Percentiles rank a stretch among this genome's conserved stretches.
These are phyloP conservation scores for Cucumis sativus DNA, from an alignment of 306 rosid species.

Conservation along the genomic window DNA sequence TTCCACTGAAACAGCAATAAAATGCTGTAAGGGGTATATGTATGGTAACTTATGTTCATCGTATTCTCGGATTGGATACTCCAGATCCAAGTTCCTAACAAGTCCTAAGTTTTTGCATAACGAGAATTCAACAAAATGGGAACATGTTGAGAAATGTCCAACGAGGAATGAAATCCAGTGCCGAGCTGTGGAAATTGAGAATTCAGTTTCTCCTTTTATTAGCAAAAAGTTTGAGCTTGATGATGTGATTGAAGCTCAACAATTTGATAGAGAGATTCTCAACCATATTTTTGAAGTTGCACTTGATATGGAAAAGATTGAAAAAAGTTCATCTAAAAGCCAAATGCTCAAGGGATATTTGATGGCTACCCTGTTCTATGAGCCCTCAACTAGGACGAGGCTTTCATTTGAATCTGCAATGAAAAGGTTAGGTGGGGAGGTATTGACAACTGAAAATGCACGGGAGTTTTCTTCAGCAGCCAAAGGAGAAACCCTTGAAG, in stretches of 20 bases:
- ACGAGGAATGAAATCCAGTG: slow-evolving; percentile 19
- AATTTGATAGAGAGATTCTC: slow-evolving; percentile 60
- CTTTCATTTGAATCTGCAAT: slow-evolving; percentile 94
- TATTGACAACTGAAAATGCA: slow-evolving; percentile 86
- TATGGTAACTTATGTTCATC: slow-evolving; percentile 6
- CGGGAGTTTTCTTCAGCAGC: slow-evolving; percentile 88
- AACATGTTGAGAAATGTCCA: slow-evolving; percentile 2
- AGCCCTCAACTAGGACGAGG: slow-evolving; percentile 87
- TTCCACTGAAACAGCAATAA: slow-evolving; percentile 15
- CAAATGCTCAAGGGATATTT: slow-evolving; percentile 76
- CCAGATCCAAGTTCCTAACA: slow-evolving; percentile 6
- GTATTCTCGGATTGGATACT: slow-evolving; percentile 2
- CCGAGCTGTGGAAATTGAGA: slow-evolving; percentile 30
- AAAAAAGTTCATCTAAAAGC: slow-evolving; percentile 58
- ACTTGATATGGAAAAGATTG: slow-evolving; percentile 61
- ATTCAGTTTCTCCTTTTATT: slow-evolving; percentile 21
- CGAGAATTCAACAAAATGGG: slow-evolving; percentile 18
- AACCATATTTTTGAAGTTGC: slow-evolving; percentile 63
- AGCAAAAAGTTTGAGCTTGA: slow-evolving; percentile 58
- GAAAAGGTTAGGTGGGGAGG: slow-evolving; percentile 89
- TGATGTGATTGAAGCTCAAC: slow-evolving; percentile 86
- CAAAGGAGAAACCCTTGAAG: slow-evolving; percentile 93
- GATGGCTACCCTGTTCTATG: slow-evolving; percentile 90
- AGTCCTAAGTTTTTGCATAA: slow-evolving; percentile 10
- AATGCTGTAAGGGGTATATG: slow-evolving; percentile 12